These are phyloP conservation scores for Cucumis melo DNA, from an alignment of 306 rosid species.

Conservation along the genomic window DNA sequence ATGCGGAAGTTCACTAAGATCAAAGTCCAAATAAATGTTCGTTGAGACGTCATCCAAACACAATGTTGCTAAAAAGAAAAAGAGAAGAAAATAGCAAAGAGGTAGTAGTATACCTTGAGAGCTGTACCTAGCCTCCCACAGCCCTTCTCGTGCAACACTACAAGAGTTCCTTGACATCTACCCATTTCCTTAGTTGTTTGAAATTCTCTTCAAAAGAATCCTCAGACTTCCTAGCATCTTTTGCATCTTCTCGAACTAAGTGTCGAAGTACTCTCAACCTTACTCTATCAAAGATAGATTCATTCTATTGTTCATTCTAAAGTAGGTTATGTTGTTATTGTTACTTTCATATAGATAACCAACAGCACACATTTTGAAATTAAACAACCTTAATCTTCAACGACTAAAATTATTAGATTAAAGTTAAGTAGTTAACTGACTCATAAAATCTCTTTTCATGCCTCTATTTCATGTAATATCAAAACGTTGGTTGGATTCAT, in stretches of 20 bases:
- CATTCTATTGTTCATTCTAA: neutral
- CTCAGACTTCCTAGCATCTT: constrained; percentile 22
- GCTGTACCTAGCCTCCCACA: constrained; percentile 72
- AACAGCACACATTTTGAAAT: neutral
- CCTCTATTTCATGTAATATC: neutral
- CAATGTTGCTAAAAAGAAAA: neutral
- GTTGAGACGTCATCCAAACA: neutral
- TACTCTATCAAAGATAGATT: constrained; percentile 20
- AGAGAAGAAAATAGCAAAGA: neutral
- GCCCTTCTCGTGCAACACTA: constrained; percentile 62
- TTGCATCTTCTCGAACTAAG: constrained; percentile 26
- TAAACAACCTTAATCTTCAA: neutral
- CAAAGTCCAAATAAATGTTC: neutral
- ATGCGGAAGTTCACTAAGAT: neutral
- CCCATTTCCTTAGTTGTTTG: constrained; percentile 78
- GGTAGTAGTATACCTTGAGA: constrained; percentile 57
- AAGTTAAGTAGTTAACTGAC: neutral
- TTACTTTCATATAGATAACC: neutral
- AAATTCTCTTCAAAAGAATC: constrained; percentile 75
- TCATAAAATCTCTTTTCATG: neutral
- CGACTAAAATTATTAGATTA: neutral
- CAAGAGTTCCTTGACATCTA: constrained; percentile 68
- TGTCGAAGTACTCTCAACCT: constrained; percentile 15
- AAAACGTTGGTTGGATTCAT: neutral
- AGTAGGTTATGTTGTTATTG: neutral